These are phyloP conservation scores for Chlorella sp. DNA, from an alignment of 139 green algal species.

Conservation along the genomic window DNA sequence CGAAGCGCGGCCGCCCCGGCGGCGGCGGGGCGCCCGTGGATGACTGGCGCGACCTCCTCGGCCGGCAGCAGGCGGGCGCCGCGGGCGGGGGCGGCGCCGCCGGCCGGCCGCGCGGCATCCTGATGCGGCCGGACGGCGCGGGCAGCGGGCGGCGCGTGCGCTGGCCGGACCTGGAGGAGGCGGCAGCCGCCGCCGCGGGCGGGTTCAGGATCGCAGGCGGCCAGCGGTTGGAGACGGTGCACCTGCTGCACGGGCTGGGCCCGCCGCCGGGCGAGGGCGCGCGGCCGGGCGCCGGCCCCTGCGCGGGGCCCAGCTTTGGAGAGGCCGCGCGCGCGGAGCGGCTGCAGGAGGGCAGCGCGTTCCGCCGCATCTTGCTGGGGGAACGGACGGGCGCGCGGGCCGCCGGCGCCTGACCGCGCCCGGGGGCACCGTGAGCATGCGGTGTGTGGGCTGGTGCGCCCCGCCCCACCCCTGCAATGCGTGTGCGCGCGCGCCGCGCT, in stretches of 20 bases:
- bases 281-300: background rate
- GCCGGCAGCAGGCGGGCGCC: background rate
- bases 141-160: slow-evolving; percentile 24
- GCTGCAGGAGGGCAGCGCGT: slow-evolving; percentile 2
- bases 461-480: no score
- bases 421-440: no score
- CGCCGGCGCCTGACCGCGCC: no score
- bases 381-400: no score
- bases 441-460: no score
- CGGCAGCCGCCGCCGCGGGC: background rate
- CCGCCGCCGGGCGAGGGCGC: background rate
- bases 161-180: slow-evolving; percentile 26
- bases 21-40: slow-evolving; percentile 1
- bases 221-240: slow-evolving; percentile 17
- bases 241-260: slow-evolving; percentile 25
- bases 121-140: slow-evolving; percentile 7
- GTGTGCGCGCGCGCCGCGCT: no score
- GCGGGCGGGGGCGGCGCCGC: background rate
- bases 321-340: slow-evolving; percentile 12
- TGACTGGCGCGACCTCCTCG: slow-evolving; percentile 24
- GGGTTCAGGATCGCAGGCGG: slow-evolving; percentile 19
- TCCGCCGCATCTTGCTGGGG: slow-evolving; percentile 27
- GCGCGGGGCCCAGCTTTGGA: background rate
- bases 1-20: background rate
- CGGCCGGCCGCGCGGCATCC: slow-evolving; percentile 13